These are phyloP conservation scores for Backusella sp. DNA, from an alignment of 192 early-diverging fungal species.

Conservation along the genomic window DNA sequence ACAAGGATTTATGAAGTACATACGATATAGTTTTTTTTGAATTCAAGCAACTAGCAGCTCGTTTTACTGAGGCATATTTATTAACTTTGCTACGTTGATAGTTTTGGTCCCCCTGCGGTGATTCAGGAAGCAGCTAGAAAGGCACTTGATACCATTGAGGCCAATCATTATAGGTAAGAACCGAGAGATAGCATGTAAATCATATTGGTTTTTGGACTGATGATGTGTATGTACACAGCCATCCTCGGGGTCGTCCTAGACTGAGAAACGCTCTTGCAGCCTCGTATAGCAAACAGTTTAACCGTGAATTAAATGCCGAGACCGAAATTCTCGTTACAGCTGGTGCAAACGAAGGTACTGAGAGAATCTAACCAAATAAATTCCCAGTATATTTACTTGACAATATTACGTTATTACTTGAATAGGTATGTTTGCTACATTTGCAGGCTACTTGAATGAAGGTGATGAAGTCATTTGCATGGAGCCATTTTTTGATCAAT, in stretches of 20 bases:
- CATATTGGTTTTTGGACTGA: conserved; percentile 37
- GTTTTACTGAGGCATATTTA: not conserved
- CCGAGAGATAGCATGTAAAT: not conserved
- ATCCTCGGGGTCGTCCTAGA: conserved; percentile 61
- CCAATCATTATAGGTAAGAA: conserved; percentile 84
- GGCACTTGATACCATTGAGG: conserved; percentile 58
- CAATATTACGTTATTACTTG: not conserved
- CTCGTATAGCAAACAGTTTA: conserved; percentile 71
- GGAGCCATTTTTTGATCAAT: conserved; percentile 96
- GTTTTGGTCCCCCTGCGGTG: conserved; percentile 92
- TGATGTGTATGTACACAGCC: conserved; percentile 27
- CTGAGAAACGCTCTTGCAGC: conserved; percentile 70
- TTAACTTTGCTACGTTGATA: conserved; percentile 21
- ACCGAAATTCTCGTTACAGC: conserved; percentile 87
- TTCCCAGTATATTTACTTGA: not conserved
- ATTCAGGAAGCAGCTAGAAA: conserved; percentile 74
- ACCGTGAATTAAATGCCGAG: conserved; percentile 68
- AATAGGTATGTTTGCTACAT: conserved; percentile 73
- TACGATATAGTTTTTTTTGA: not conserved
- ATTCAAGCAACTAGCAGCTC: not conserved
- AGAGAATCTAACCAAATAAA: not conserved
- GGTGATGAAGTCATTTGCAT: conserved; percentile 89
- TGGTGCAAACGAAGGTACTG: conserved; percentile 81
- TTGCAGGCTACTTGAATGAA: conserved; percentile 80
- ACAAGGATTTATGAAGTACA: conserved; percentile 80